Evolutionary conservation across 2,329 filamentous ascomycete species (phyloP), one percentile per base, ranked within the genome.

Genomic region (Botrytis sinoallii): DNA sequence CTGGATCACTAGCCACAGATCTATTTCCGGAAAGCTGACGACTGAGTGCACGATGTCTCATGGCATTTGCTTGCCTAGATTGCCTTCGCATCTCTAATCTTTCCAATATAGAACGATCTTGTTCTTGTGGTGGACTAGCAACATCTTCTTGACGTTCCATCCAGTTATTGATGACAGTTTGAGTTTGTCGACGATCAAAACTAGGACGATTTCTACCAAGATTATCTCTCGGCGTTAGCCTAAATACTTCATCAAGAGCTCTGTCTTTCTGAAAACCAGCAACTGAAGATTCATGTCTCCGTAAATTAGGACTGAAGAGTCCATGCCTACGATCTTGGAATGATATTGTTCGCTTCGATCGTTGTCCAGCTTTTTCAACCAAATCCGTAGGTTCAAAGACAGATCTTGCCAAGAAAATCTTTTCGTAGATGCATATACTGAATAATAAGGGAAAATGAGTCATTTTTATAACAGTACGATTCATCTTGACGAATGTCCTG

Each of bases 381-480:
- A 97, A 85, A 81, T 98, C 95, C 4, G 91, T 94, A 0, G 93
- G 92, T 74, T 95, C 93, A 77, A 94, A 94, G 75, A 95, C 90
- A 3, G 89, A 88, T 1, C 91, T 87, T 4, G 93, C 90, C 42
- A 98, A 85, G 78, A 96, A 88, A 55, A 92, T 86, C 74, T 91
- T 92, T 82, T 98, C 95, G 81, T 98, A 98, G 32, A 92, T 78
- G 79, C 93, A 98, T 73, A 98, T 97, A 73, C 89, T 87, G 80
- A 97, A 94, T 1, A 98, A 84, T 3, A 98, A 88, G 0, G 95
- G 95, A 75, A 96, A 91, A 82, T 98, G 95, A 0, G 94, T 97
- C 60, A 92, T 83, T 81, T 98, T 98, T 85, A 98, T 98, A 75
- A 97, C 89, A 0, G 89, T 92, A n/a, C 95, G 89, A 81, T 98